Evolutionary conservation across 768 basidiomycete species (phyloP), one percentile per base, ranked within the genome.

Genomic region (Amyloporia xantha): DNA sequence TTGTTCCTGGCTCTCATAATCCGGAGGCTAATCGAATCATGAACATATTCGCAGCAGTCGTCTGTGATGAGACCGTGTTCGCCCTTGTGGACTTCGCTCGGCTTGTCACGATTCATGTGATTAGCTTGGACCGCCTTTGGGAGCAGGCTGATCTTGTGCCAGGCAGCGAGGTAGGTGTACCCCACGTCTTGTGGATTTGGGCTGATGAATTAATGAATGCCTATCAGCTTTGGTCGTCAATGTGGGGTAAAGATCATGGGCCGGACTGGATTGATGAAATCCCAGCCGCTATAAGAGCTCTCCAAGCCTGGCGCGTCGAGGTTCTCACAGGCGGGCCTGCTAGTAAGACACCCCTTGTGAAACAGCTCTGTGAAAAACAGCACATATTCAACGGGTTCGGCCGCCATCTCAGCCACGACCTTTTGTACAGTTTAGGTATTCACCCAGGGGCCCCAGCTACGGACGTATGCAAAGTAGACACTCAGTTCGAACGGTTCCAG

Each of bases 181-280:
- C 20, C 23, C 15, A 9, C 28, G 5, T 6, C 25, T 42, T 9
- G 20, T 9, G 10, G 10, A 5, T 11, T 21, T 13, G 10, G 9
- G 25, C 25, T 27, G 12, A 5, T 19, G 6, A 13, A 19, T 5
- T 12, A 15, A 28, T n/a, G 5, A 24, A 9, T 7, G 10, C 7
- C 19, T 35, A 5, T 5, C 23, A 45, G 44, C 26, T 28, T 28
- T 45, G 44, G 44, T 12, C 24, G 5, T 6, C 4, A 11, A n/a
- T 45, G 5, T 45, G 44, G 44, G 19, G 28, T 35, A 5, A 5
- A 7, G 12, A 23, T 12, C 44, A 45, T 28, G 44, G 44, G 5
- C 44, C 44, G 5, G 44, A 45, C 23, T 45, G 44, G 44, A 45
- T 45, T 5, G 24, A 45, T 21, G 44, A 45, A 20, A 12, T 15